phyloP scores from a whole-genome alignment of 352 stramenopile species.

The Globisporangium solare region DNA sequence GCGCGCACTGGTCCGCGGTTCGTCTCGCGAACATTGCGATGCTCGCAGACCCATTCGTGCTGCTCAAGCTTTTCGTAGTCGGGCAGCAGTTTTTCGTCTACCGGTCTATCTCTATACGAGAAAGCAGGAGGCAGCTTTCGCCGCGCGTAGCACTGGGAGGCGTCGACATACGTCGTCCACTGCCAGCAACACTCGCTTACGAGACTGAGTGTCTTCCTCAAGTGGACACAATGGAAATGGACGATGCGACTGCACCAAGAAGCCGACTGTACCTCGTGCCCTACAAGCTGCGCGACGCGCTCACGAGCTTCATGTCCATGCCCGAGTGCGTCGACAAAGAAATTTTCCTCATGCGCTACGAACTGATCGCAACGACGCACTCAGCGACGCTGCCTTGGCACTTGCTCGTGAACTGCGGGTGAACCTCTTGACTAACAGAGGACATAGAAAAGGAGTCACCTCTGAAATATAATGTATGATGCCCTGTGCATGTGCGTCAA shows the following conservation, averaged over 20 bases:
- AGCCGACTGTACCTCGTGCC: not conserved
- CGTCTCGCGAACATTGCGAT: constrained; percentile 22
- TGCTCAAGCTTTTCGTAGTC: constrained; percentile 14
- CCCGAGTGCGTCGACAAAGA: not conserved
- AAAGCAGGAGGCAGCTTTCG: too few species aligned
- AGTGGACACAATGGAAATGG: too few species aligned
- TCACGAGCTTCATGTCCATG: not conserved
- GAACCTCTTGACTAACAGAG: too few species aligned
- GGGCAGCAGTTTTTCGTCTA: constrained; percentile 21
- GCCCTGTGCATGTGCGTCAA: too few species aligned
- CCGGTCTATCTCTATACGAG: not conserved
- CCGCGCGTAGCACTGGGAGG: too few species aligned
- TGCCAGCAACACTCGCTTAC: too few species aligned
- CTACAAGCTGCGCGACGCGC: not conserved
- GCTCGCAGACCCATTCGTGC: constrained; percentile 20
- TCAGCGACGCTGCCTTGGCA: not conserved
- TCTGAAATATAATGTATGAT: too few species aligned
- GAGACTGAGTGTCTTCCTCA: too few species aligned
- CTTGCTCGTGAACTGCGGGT: not conserved
- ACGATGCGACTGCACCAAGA: too few species aligned
- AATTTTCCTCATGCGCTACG: not conserved
- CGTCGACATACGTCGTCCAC: too few species aligned
- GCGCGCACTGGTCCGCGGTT: constrained; percentile 4
- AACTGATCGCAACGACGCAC: not conserved
- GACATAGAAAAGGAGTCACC: not conserved